These are phyloP conservation scores for Luffa acutangula DNA, from an alignment of 306 rosid species.

Conservation along the genomic window DNA sequence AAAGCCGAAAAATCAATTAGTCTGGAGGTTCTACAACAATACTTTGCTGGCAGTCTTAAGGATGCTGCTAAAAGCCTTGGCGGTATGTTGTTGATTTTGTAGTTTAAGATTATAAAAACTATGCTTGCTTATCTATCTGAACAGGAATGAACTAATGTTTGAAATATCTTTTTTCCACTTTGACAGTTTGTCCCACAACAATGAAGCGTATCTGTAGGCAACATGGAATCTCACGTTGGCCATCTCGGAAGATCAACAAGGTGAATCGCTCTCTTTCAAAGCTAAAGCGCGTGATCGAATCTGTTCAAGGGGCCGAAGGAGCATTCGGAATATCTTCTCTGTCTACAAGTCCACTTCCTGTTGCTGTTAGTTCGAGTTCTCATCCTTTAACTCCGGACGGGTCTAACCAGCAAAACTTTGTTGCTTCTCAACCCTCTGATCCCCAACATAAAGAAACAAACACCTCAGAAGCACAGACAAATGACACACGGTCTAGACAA, in stretches of 20 bases:
- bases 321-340: constrained; percentile 52
- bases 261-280: constrained; percentile 69
- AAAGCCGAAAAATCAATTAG: constrained; percentile 84
- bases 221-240: constrained; percentile 92
- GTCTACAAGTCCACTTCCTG: constrained; percentile 34
- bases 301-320: constrained; percentile 81
- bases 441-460: constrained; percentile 33
- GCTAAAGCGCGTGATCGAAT: constrained; percentile 70
- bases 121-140: neutral
- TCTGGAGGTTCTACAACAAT: constrained; percentile 67
- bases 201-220: constrained; percentile 94
- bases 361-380: constrained; percentile 33
- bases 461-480: constrained; percentile 26
- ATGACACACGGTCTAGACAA: constrained; percentile 17
- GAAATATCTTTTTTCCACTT: neutral
- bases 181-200: constrained; percentile 87
- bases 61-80: constrained; percentile 96
- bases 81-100: constrained; percentile 34
- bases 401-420: constrained; percentile 29
- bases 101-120: neutral
- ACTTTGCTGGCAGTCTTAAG: constrained; percentile 84
- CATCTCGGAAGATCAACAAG: constrained; percentile 87
- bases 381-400: constrained; percentile 35
- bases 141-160: neutral
- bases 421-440: constrained; percentile 26